Evolutionary conservation across 225 moss, liverwort and hornwort genomes (phyloP), one percentile per base, ranked within the genome.

Genomic region (Pseudoscleropodium purum): DNA sequence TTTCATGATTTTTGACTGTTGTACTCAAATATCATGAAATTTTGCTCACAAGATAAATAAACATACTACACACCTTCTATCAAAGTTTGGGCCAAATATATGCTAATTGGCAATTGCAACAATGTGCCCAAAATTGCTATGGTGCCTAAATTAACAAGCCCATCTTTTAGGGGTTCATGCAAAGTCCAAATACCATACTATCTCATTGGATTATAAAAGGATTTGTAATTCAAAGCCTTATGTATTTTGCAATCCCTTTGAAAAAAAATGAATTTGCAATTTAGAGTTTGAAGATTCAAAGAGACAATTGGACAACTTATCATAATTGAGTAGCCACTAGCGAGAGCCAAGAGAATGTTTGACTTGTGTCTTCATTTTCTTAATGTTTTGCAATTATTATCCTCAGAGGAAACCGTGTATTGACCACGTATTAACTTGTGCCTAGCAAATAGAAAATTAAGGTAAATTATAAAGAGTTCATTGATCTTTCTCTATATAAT

Each of bases 381-480:
- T 12, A 75, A 51, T 33, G 5, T 76, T 51, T 51, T 21, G 8
- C 33, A 75, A 39, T 31, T 11, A 33, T 51, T 20, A 7, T 51
- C 4, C 7, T 51, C 34, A 21, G 0, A 19, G 0, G 2, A 31
- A 47, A 47, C 6, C 76, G 52, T 52, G 0, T 14, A 77, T 52
- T 23, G 14, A 34, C 52, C 2, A 9, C 2, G 52, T 2, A 52
- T 52, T 5, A 51, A 51, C 34, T 34, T 76, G 76, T 77, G 36
- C 52, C 49, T 76, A 34, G 18, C 23, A 52, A 14, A 52, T 34
- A 52, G 12, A 3, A 31, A 8, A 34, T 5, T 33, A 5, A 52
- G 0, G 0, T 2, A 34, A 77, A 49, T 20, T 23, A 3, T 2
- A 20, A 33, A 34, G 3, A 6, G 30, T 7, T 75, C 7, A 49